Evolutionary conservation across 768 basidiomycete species (phyloP).

Genomic region (Pleurotus ostreatus): DNA sequence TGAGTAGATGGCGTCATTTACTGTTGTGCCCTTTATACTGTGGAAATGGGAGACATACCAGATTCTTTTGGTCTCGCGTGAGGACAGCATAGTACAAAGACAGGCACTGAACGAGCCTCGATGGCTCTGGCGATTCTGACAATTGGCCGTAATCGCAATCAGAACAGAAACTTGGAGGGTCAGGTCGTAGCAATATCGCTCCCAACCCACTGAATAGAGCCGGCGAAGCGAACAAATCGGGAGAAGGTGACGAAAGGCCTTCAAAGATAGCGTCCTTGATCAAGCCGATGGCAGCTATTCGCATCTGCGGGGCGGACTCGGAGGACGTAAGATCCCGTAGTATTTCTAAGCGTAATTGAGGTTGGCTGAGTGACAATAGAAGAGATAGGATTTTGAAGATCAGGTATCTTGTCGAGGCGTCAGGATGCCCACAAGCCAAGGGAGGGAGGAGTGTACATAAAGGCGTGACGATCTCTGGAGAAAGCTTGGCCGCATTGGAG

Average conservation of each 20-base stretch:
- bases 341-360: slow-evolving; percentile 47
- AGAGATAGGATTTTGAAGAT: slow-evolving; percentile 57
- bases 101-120: slow-evolving; percentile 60
- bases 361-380: slow-evolving; percentile 44
- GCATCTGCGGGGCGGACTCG: slow-evolving; percentile 58
- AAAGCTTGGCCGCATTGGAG: slow-evolving; percentile 19
- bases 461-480: slow-evolving; percentile 43
- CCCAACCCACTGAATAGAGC: slow-evolving; percentile 56
- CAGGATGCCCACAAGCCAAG: slow-evolving; percentile 59
- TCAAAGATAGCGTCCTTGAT: slow-evolving; percentile 66
- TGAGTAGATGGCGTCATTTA: slow-evolving; percentile 17
- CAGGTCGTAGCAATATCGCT: slow-evolving; percentile 51
- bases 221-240: slow-evolving; percentile 50
- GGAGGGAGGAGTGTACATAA: slow-evolving; percentile 48
- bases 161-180: slow-evolving; percentile 51
- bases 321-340: slow-evolving; percentile 50
- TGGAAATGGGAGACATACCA: slow-evolving; percentile 28
- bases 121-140: slow-evolving; percentile 51
- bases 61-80: slow-evolving; percentile 52
- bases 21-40: neutral
- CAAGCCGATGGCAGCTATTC: slow-evolving; percentile 62
- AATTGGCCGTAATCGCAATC: slow-evolving; percentile 35
- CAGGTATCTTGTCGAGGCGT: slow-evolving; percentile 54
- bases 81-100: slow-evolving; percentile 67
- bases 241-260: slow-evolving; percentile 27